Evolutionary conservation across 805 yeast species (phyloP).

Genomic region (Nakazawaea ernobii): DNA sequence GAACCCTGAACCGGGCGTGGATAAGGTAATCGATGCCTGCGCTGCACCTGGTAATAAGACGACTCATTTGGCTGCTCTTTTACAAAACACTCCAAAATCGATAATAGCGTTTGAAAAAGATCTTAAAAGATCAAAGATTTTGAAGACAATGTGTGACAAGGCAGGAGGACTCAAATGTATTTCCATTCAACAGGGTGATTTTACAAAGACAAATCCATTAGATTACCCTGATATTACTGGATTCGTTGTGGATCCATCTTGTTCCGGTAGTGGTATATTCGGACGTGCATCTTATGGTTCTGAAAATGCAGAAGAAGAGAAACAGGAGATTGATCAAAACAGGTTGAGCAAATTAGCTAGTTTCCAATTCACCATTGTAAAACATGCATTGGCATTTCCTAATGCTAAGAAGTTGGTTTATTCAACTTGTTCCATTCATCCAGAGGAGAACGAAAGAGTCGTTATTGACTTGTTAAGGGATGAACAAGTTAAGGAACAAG

Average conservation of each 20-base stretch:
- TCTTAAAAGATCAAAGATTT: constrained; percentile 57
- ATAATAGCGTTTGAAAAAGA: constrained; percentile 90
- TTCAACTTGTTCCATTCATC: constrained; percentile 93
- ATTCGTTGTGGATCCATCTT: constrained; percentile 89
- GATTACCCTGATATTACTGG: constrained; percentile 69
- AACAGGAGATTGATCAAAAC: constrained; percentile 37
- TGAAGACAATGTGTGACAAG: constrained; percentile 69
- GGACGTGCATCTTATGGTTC: constrained; percentile 67
- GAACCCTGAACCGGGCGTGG: constrained; percentile 48
- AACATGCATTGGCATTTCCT: constrained; percentile 84
- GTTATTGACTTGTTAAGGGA: constrained; percentile 74
- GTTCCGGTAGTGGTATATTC: constrained; percentile 97
- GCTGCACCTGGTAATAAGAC: constrained; percentile 99
- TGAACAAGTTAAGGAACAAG: constrained; percentile 50
- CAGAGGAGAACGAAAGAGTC: constrained; percentile 90
- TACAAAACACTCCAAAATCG: constrained; percentile 34
- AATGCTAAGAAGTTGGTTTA: constrained; percentile 74
- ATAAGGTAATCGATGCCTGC: constrained; percentile 80
- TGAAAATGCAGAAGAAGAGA: constrained; percentile 40
- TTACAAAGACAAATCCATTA: constrained; percentile 51
- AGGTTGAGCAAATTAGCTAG: constrained; percentile 71
- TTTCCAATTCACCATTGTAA: constrained; percentile 83
- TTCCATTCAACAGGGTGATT: constrained; percentile 45
- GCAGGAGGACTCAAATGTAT: constrained; percentile 61
- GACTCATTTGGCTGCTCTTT: constrained; percentile 75